Evolutionary conservation across 257 asterid genomes (phyloP), one percentile per base, ranked within the genome.

Genomic region (Datura wrightii): DNA sequence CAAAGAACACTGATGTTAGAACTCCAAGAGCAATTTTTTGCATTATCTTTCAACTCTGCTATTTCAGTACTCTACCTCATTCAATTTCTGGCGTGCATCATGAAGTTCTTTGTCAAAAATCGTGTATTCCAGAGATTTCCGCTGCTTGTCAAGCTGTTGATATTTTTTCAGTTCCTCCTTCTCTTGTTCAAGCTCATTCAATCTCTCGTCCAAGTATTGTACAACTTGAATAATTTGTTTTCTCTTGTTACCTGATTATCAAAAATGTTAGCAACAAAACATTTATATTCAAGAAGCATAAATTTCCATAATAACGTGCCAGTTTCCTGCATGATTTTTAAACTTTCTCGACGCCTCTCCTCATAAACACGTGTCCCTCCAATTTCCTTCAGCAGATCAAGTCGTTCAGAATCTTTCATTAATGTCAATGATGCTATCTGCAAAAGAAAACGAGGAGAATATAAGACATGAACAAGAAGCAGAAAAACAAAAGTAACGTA

Each of bases 301-400:
- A 31, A 53, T 24, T 41, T 84, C 42, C 83, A 79, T 79, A 44
- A 82, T 69, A 84, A 90, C 93, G 88, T 90, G 85, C 99, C 97
- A 60, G 98, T 97, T 81, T 97, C 99, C 88, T 94, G 97, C 99
- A 97, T 91, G 89, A 97, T 97, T 88, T 95, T 97, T 93, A 94
- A 90, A 88, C 98, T 97, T 94, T 97, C 99, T 78, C 96, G 97
- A 53, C 98, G 97, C 90, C 99, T 93, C 91, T 97, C 99, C 86
- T 97, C 99, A 85, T 97, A 97, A 83, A 97, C 99, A 85, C 99
- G 94, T 83, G 99, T 95, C 70, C 99, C 99, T 74, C 99, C 99
- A 91, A 97, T 97, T 97, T 97, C 99, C 92, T 97, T 97, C 89
- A 97, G 94, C 87, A 97, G 90, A 90, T 97, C 98, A 88, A 97